Evolutionary conservation across 2,329 filamentous ascomycete species (phyloP).

Genomic region (Dissoconium aciculare): DNA sequence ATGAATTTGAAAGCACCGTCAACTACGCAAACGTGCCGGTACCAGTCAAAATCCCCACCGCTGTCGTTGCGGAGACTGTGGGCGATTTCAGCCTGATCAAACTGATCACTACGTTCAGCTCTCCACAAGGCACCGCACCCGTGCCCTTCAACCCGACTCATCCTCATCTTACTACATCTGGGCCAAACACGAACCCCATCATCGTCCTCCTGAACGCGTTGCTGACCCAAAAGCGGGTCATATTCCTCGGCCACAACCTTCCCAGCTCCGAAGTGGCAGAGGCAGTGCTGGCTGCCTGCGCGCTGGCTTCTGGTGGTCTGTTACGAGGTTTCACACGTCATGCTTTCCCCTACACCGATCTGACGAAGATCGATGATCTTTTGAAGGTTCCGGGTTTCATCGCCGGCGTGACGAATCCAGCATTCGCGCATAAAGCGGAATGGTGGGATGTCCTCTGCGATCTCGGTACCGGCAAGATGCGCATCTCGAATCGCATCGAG

Average conservation of each 20-base stretch:
- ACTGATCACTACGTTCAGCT: conserved; percentile 85
- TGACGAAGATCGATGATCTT: conserved; percentile 94
- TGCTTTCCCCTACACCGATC: conserved; percentile 93
- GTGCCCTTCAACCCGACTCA: conserved; percentile 68
- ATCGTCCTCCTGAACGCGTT: conserved; percentile 90
- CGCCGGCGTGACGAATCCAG: conserved; percentile 91
- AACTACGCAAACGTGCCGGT: conserved; percentile 94
- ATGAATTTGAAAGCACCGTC: conserved; percentile 92
- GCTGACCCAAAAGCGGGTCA: conserved; percentile 87
- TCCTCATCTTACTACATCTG: conserved; percentile 84
- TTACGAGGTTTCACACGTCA: conserved; percentile 86
- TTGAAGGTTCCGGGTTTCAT: conserved; percentile 95
- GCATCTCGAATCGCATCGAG: conserved; percentile 83
- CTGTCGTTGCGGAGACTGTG: conserved; percentile 85
- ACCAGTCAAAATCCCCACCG: conserved; percentile 88
- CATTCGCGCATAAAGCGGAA: conserved; percentile 83
- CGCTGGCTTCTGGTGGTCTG: conserved; percentile 81
- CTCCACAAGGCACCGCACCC: conserved; percentile 63
- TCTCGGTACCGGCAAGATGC: conserved; percentile 78
- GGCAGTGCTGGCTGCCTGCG: conserved; percentile 93
- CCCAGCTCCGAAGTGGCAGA: conserved; percentile 93
- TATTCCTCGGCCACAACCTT: conserved; percentile 89
- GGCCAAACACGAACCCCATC: conserved; percentile 78
- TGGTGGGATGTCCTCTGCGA: conserved; percentile 99
- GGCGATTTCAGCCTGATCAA: conserved; percentile 97